Evolutionary conservation across 495 filamentous ascomycete species (phyloP).

Genomic region (Lasiosphaeria ovina): DNA sequence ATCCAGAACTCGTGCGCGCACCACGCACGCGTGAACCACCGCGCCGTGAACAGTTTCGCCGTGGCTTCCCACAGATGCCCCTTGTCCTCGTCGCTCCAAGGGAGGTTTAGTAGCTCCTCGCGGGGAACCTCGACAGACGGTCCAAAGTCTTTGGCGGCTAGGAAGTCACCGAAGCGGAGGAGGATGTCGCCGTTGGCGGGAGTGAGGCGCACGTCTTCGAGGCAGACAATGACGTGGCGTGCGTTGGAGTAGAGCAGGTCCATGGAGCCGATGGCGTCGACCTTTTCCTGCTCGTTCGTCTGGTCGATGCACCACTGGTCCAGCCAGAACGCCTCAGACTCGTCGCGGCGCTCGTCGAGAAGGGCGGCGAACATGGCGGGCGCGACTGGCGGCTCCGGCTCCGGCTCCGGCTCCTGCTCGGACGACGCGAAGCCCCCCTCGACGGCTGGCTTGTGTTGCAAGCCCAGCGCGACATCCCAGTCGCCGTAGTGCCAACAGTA

Average conservation of each 20-base stretch:
- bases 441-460: background rate
- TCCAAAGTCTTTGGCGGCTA: background rate
- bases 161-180: background rate
- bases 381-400: too few relatives aligned
- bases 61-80: background rate
- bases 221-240: background rate
- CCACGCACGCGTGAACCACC: constrained; percentile 7
- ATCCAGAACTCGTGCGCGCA: constrained; percentile 8
- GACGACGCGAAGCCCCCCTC: too few relatives aligned
- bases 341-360: too few relatives aligned
- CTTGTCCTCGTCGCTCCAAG: background rate
- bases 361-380: too few relatives aligned
- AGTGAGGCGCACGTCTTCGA: constrained; percentile 5
- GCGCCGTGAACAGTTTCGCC: background rate
- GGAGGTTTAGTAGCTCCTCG: background rate
- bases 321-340: too few relatives aligned
- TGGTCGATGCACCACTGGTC: too few relatives aligned
- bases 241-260: constrained; percentile 6
- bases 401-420: too few relatives aligned
- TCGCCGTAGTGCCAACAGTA: constrained; percentile 9
- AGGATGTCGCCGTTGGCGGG: background rate
- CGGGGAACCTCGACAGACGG: too few relatives aligned
- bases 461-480: constrained; percentile 1
- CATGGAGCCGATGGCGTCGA: background rate
- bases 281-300: too few relatives aligned